phyloP scores from a whole-genome alignment of 306 rosid species.

The Prunus armeniaca region DNA sequence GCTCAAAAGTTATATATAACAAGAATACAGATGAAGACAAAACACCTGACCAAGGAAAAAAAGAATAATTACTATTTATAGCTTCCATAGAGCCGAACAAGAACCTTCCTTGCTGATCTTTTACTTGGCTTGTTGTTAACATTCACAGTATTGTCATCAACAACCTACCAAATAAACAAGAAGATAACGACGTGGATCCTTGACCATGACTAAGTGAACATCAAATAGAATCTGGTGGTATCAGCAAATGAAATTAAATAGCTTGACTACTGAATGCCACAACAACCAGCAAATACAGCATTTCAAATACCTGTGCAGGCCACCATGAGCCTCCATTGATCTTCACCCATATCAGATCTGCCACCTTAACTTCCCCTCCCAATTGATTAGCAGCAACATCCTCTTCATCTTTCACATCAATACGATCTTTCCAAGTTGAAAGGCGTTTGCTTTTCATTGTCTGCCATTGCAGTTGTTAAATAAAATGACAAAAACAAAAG shows the following conservation, averaged over 20 bases:
- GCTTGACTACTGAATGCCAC: background rate
- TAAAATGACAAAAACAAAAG: background rate
- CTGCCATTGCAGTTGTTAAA: background rate
- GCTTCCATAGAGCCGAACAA: conserved; percentile 75
- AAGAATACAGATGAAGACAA: conserved; percentile 4
- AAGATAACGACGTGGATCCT: background rate
- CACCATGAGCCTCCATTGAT: conserved; percentile 54
- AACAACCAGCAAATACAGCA: background rate
- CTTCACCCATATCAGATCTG: conserved; percentile 46
- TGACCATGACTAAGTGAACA: background rate
- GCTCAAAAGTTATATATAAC: conserved; percentile 3
- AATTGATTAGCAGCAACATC: conserved; percentile 16
- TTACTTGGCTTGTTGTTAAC: conserved; percentile 31
- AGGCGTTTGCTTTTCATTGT: conserved; percentile 18
- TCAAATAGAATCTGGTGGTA: background rate
- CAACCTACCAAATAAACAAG: conserved; percentile 46
- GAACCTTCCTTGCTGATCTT: conserved; percentile 32
- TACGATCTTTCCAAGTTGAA: conserved; percentile 11
- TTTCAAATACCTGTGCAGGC: conserved; percentile 64
- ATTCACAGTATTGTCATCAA: conserved; percentile 38
- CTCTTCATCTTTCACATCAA: conserved; percentile 20
- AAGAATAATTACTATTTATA: conserved; percentile 47
- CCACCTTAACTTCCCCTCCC: conserved; percentile 27
- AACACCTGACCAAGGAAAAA: conserved; percentile 10
- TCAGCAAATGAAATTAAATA: conserved; percentile 4